Percentiles rank a stretch among this genome's conserved stretches.
Evolutionary conservation across 2,329 filamentous ascomycete genomes (phyloP).

Genomic region (Fusarium haematococcum): DNA sequence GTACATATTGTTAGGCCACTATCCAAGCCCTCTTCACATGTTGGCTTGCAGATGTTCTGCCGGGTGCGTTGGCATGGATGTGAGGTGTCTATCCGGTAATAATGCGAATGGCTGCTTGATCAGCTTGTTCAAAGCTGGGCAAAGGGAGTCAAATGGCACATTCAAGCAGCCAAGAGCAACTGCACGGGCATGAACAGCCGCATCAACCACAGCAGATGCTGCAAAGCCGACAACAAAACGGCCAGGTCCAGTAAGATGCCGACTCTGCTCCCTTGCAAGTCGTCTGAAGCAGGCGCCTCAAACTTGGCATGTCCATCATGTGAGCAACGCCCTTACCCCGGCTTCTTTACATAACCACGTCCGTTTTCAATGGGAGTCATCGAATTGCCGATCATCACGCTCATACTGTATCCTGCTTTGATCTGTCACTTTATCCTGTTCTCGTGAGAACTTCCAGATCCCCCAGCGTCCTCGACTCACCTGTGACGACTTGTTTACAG

Average conservation of each 20-base stretch:
- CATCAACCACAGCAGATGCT: neutral
- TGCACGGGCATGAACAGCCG: slow-evolving; percentile 2
- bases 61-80: neutral
- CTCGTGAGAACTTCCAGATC: neutral
- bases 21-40: neutral
- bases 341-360: slow-evolving; percentile 7
- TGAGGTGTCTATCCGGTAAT: neutral
- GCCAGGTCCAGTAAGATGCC: slow-evolving; percentile 2
- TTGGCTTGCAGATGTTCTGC: neutral
- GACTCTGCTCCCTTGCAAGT: neutral
- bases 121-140: neutral
- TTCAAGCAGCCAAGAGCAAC: neutral
- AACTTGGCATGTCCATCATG: slow-evolving; percentile 14
- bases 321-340: slow-evolving; percentile 6
- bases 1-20: neutral
- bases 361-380: neutral
- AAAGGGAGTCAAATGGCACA: slow-evolving; percentile 1
- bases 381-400: slow-evolving; percentile 6
- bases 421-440: slow-evolving; percentile 1
- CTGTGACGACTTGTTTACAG: neutral
- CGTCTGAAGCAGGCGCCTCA: slow-evolving; percentile 7
- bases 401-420: neutral
- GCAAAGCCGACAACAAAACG: neutral
- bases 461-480: neutral
- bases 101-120: neutral